These are phyloP conservation scores for Rhodotorula kratochvilovae DNA, from an alignment of 768 basidiomycete genomes.

Conservation along the genomic window DNA sequence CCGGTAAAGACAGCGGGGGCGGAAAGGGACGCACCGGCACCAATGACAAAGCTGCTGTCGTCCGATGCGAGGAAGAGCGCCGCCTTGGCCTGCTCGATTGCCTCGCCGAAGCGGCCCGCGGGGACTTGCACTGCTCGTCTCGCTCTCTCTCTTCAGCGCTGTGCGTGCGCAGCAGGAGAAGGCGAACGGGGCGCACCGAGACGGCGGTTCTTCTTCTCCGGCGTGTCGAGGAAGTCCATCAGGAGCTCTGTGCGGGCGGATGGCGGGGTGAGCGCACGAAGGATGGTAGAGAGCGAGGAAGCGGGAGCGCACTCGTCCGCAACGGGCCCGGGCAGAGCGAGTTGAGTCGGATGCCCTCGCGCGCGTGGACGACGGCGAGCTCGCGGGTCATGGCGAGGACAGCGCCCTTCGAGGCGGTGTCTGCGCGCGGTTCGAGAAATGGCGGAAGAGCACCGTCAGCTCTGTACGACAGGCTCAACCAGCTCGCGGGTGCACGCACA, in stretches of 20 bases:
- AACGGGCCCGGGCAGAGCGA: conserved; percentile 83
- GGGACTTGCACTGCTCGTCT: conserved; percentile 62
- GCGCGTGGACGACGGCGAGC: conserved; percentile 93
- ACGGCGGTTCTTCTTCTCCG: conserved; percentile 72
- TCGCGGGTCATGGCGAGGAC: conserved; percentile 99
- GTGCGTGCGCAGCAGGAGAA: no score
- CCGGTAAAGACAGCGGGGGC: neutral
- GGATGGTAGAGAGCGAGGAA: neutral
- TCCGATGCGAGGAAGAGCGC: conserved; percentile 91
- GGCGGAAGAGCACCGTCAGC: neutral
- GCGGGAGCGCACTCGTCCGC: conserved; percentile 6
- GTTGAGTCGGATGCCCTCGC: conserved; percentile 94
- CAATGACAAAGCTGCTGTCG: conserved; percentile 94
- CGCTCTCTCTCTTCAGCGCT: no score
- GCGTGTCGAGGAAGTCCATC: conserved; percentile 96
- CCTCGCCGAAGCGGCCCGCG: conserved; percentile 97
- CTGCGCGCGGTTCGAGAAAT: conserved; percentile 49
- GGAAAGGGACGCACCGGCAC: conserved; percentile 48
- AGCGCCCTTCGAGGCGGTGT: conserved; percentile 93
- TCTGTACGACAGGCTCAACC: neutral
- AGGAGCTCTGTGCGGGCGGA: conserved; percentile 65
- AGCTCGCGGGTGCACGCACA: conserved; percentile 54
- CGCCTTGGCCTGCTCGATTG: conserved; percentile 85
- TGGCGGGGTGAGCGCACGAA: neutral
- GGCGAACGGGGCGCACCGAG: conserved; percentile 54